A percentile compares a stretch with the other conserved stretches of the same genome.
Evolutionary conservation across 805 yeast species (phyloP).

Genomic region (Hanseniaspora singularis): DNA sequence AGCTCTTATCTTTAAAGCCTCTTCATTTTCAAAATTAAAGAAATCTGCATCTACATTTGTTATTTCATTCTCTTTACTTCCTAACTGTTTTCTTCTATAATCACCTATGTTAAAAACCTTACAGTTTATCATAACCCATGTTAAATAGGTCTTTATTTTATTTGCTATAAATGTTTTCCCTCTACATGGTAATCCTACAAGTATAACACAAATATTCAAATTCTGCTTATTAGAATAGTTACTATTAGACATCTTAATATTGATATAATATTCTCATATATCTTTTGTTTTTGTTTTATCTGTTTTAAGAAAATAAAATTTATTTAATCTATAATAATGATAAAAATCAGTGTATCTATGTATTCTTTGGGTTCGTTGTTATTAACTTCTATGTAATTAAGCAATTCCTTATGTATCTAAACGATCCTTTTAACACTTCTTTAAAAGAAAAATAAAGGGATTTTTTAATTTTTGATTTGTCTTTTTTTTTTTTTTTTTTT

Average conservation of each 20-base stretch:
- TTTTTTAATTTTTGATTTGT: not conserved
- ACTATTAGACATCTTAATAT: slow-evolving; percentile 28
- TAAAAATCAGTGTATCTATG: no score
- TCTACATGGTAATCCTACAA: slow-evolving; percentile 82
- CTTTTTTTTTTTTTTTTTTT: not conserved
- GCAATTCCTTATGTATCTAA: no score
- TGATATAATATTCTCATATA: not conserved
- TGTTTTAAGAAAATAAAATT: not conserved
- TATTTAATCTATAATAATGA: no score
- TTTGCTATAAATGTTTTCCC: slow-evolving; percentile 93
- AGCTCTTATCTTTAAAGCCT: slow-evolving; percentile 50
- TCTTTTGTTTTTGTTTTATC: not conserved
- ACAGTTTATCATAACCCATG: slow-evolving; percentile 83
- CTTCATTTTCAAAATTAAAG: slow-evolving; percentile 54
- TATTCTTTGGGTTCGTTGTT: no score
- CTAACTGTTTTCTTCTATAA: slow-evolving; percentile 47
- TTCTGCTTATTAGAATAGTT: slow-evolving; percentile 38
- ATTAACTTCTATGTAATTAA: no score
- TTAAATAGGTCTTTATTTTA: slow-evolving; percentile 79
- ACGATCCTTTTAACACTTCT: no score
- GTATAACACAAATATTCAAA: slow-evolving; percentile 69
- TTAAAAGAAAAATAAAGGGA: no score
- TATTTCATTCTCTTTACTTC: slow-evolving; percentile 27
- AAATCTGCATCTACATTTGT: slow-evolving; percentile 53
- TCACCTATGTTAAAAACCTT: slow-evolving; percentile 82